A percentile compares a stretch with the other conserved stretches of the same genome.
Conservation (phyloP, 495 filamentous ascomycete species). For the Cryomyces minteri region DNA sequence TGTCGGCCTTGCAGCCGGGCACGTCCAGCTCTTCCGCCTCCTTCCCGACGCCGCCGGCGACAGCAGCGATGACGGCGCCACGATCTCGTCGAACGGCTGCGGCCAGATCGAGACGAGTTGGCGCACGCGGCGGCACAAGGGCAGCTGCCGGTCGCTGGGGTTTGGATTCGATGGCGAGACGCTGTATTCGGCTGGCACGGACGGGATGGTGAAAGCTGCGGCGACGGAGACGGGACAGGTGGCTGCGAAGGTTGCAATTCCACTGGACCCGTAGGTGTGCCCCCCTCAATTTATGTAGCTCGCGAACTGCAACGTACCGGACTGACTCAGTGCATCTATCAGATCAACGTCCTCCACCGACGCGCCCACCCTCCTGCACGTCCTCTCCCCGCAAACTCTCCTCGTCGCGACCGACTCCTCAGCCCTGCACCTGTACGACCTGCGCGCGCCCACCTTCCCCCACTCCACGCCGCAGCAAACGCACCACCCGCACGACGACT, state of each 20-base stretch:
- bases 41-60: constrained; percentile 38
- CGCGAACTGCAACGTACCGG: neutral
- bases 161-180: constrained; percentile 59
- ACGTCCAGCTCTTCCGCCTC: constrained; percentile 72
- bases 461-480: constrained; percentile 44
- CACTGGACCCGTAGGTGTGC: constrained; percentile 15
- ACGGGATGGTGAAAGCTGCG: constrained; percentile 79
- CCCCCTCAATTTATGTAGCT: neutral
- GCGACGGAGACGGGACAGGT: constrained; percentile 64
- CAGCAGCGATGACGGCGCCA: constrained; percentile 19
- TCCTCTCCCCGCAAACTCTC: constrained; percentile 70
- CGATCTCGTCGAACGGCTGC: constrained; percentile 30
- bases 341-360: constrained; percentile 26
- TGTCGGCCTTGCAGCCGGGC: constrained; percentile 66
- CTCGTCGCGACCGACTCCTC: constrained; percentile 83
- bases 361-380: constrained; percentile 55
- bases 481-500: constrained; percentile 76
- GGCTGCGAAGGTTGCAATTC: constrained; percentile 52
- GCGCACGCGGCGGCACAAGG: constrained; percentile 79
- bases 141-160: constrained; percentile 62
- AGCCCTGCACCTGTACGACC: constrained; percentile 75
- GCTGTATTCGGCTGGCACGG: constrained; percentile 78
- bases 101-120: constrained; percentile 68
- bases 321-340: constrained; percentile 1
- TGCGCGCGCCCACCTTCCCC: constrained; percentile 44